Evolutionary conservation across 768 basidiomycete species (phyloP), one percentile per base, ranked within the genome.

Genomic region (Collybiopsis luxurians): DNA sequence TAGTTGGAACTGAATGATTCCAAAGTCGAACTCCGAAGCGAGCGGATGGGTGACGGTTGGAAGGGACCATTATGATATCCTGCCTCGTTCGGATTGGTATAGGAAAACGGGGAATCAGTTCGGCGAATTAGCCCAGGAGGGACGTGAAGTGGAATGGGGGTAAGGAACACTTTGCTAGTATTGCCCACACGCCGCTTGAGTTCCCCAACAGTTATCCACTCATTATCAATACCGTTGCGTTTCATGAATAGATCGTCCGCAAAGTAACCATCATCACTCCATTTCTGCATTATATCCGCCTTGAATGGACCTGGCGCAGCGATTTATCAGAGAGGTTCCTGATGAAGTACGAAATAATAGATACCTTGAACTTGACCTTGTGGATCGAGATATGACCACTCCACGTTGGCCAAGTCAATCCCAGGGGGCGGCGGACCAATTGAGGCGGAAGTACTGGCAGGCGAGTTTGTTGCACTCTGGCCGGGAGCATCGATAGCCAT

Each of bases 351-450:
- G 27, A 46, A n/a, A 40, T 4, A 4, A 21, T 39, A 5, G 62
- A 72, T 63, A 92, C 94, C 95, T 84, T 98, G 95, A 40, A 95
- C 75, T 58, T 89, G 83, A n/a, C 95, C 93, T 62, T 89, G 84
- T 19, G 93, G 94, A 67, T 98, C 95, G 49, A 93, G 82, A 70
- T 98, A 98, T 23, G 86, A 89, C 95, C 95, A 98, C 67, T 92
- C 85, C 21, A 95, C 71, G 60, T 71, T 79, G 27, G 80, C 77
- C 30, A 82, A 75, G 72, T 89, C 87, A 44, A 79, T 62, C 48
- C 77, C 79, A 51, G 80, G 78, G 48, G 80, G 79, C 13, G 79
- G 79, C 13, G 79, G 73, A 9, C 68, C 72, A 40, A 62, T 60
- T 19, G 61, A 44, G n/a, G 65, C 58, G 9, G 53, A 48, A 23